These are phyloP conservation scores for Fusarium nisikadoi DNA, from an alignment of 2,329 filamentous ascomycete species.

Conservation along the genomic window DNA sequence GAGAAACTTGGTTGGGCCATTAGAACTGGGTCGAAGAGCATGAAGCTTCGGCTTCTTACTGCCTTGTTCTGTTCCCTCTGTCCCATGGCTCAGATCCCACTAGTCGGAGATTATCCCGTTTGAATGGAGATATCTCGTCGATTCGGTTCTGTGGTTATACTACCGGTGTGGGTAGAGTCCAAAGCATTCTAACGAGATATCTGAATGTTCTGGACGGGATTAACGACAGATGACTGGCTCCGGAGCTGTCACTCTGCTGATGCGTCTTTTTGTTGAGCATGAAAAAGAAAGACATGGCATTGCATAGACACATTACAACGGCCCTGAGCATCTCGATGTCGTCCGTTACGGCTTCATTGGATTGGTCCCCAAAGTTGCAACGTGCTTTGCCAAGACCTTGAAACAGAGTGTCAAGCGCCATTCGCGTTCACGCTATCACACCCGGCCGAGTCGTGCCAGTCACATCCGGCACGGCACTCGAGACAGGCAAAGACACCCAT, in stretches of 20 bases:
- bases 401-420: neutral
- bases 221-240: neutral
- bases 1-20: slow-evolving; percentile 11
- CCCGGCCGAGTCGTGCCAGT: slow-evolving; percentile 1
- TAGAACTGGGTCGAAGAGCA: neutral
- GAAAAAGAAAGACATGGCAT: slow-evolving; percentile 10
- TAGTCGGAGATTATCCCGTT: slow-evolving; percentile 5
- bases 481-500: neutral
- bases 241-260: neutral
- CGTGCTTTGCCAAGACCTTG: slow-evolving; percentile 21
- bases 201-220: neutral
- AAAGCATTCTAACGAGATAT: slow-evolving; percentile 2
- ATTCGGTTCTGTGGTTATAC: slow-evolving; percentile 1
- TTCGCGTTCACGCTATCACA: neutral
- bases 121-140: neutral
- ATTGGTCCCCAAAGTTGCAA: neutral
- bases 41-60: slow-evolving; percentile 19
- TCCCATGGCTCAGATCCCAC: neutral
- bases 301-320: slow-evolving; percentile 3
- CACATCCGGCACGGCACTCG: slow-evolving; percentile 5
- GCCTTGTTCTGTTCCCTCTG: neutral
- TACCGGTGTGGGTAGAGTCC: neutral
- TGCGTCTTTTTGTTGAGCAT: neutral
- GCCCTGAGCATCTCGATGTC: slow-evolving; percentile 29
- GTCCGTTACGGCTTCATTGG: slow-evolving; percentile 13